Base-by-base conservation (phyloP, 2,329 filamentous ascomycete genomes). In the Colletotrichum sansevieriae region DNA sequence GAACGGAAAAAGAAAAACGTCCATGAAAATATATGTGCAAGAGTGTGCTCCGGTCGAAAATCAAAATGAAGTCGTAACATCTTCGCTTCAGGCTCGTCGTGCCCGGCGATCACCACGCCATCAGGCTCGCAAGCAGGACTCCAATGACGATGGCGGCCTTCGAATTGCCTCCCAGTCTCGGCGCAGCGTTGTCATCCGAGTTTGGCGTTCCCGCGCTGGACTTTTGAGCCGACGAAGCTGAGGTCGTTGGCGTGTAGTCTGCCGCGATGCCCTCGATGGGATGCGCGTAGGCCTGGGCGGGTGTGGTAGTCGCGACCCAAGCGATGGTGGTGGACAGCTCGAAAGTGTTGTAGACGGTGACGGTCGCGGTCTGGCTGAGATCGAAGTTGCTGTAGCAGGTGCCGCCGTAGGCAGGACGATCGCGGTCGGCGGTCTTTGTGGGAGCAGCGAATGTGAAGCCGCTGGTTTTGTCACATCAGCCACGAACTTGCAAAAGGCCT, bases 381-480 rank as follows among this genome's bases (percentile, higher is more conserved):
- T 65, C 49, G 18, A 68, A 68, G 62, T 68, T 56, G 65, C 62
- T 65, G 62, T 65, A 68, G 15, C 65, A 68, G 9, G 65, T 68
- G 15, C 65, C 65, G 35, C 65, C 65, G 47, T 68, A 68, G 22
- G 61, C 65, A 22, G 65, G 65, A 56, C 65, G 65, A 35, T 68
- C 62, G 41, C 25, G 5, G 35, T 68, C 65, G 8, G 46, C 9
- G 18, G 62, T 54, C 41, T 46, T 55, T 8, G 65, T 54, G 1
- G 65, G 65, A 22, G 62, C 55, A 10, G 65, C 65, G 8, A 65
- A 68, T 8, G 65, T 68, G 55, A 68, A 68, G 49, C 55, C 61
- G 10, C 65, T 68, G n/a, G 33, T 2, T 18, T 49, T 22, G 33
- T 5, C 20, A 11, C 3, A 3, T 46, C 11, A 63, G 49, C 22